Evolutionary conservation across 2,329 filamentous ascomycete genomes (phyloP), one percentile per base, ranked within the genome.

Genomic region (Verticillium nubilum): DNA sequence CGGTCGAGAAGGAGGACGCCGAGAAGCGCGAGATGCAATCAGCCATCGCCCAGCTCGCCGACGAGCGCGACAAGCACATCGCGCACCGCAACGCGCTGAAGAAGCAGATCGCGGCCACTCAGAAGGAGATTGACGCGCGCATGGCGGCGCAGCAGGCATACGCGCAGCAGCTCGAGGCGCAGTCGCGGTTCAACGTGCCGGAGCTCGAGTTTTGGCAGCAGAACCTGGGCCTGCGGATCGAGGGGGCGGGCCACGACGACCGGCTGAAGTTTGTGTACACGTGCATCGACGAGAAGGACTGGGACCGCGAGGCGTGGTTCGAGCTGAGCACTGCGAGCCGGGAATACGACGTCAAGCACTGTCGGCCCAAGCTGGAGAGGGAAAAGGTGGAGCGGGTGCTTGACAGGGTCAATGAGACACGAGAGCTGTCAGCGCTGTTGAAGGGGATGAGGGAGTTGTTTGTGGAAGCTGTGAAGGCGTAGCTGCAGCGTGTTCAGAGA

Each of bases 131-230:
- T 64, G 86, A 89, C 58, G 78, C 83, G 29, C 82, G 85, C 47
- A 76, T 90, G 25, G 87, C 88, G n/a, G 87, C 88, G 13, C 90
- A 92, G 74, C 80, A 86, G 57, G 84, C 85, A 63, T 86, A 91
- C 71, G 86, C 90, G 54, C 83, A 85, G 63, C 87, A 91, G 66
- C 80, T 96, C 37, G 91, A 96, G 67, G 84, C 88, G 2, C 94
- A 98, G 76, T 86, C 90, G 58, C 86, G 92, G 33, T 90, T 94
- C 74, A 98, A 99, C 74, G 85, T 91, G 52, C 95, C 95, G 0
- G 95, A 99, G 77, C 82, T 99, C 53, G 90, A 93, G 66, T 98
- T 98, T 72, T 99, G 95, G 95, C 90, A 96, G 72, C 89, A 89
- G 58, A 95, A 94, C 71, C 79, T 99, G 61, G 93, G 94, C 60